Evolutionary conservation across 129 eudicot species (phyloP), one percentile per base, ranked within the genome.

Genomic region (Oenanthe sinensis): DNA sequence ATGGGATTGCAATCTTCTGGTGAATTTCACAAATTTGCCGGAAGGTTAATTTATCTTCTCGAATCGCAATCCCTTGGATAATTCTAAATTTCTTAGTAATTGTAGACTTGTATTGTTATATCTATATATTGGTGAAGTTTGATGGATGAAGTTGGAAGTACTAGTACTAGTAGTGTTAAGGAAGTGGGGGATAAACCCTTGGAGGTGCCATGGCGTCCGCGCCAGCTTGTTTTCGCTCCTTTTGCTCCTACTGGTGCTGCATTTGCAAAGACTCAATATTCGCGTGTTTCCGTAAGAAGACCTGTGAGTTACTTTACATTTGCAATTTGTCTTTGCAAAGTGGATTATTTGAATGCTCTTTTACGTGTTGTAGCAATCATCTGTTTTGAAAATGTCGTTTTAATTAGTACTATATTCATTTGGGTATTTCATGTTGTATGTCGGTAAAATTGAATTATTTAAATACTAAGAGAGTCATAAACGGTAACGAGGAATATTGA

Each of bases 1-100:
- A 90, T 92, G 98, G 96, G 96, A 85, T 85, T 92, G 81, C 89
- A 87, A 80, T 92, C 98, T 85, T 88, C 98, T 75, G 98, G 92
- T 85, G 77, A 83, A 81, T 78, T 86, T 71, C n/a, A 72, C 71
- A 73, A 77, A 74, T 90, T 84, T 86, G 69, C 85, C 82, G 88
- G 89, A 83, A 80, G 88, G 79, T 84, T 87, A 47, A 46, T 62
- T 81, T 79, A 77, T 78, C 83, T 39, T 74, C 67, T 52, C 60
- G 68, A 46, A 67, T 70, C 72, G 72, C 74, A 79, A 74, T 81
- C 79, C 52, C 67, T 79, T 48, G 47, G 58, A 47, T 76, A 80
- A 82, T 6, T 75, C 17, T 39, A 68, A 28, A 24, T 79, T 24
- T 77, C 7, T 39, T 48, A 48, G 16, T 44, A 16, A 36, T 40